Conservation (phyloP, 75 land plant genomes). For the Selaginella moellendorffii region DNA sequence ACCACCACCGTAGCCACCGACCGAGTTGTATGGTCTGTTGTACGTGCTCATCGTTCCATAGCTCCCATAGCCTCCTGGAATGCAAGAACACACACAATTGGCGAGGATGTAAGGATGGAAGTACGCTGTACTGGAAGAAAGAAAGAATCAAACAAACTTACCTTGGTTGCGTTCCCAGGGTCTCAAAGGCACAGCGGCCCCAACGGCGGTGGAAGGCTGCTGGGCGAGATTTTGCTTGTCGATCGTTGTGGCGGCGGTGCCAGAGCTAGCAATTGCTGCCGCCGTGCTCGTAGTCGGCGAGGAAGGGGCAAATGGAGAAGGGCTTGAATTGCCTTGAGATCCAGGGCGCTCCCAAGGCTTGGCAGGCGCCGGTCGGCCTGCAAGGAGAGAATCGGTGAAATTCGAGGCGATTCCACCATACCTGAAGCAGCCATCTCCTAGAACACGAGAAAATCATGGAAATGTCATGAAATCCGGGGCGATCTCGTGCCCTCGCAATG, state of each 20-base stretch:
- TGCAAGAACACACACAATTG: neutral
- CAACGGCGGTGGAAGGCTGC: neutral
- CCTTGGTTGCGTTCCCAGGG: neutral
- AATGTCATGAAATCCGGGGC: too few species aligned
- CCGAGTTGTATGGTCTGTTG: neutral
- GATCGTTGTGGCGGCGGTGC: neutral
- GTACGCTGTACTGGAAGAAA: neutral
- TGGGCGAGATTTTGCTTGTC: neutral
- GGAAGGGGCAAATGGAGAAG: neutral
- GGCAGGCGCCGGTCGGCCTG: neutral
- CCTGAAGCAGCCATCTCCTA: too few species aligned
- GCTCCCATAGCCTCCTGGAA: neutral
- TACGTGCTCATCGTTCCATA: neutral
- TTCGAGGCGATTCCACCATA: too few species aligned
- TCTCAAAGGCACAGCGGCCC: neutral
- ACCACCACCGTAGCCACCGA: neutral
- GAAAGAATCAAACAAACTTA: neutral
- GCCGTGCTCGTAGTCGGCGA: neutral
- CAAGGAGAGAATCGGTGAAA: neutral
- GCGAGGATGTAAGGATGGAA: neutral
- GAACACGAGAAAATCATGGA: too few species aligned
- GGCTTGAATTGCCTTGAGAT: neutral
- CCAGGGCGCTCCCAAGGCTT: neutral
- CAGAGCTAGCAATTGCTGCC: neutral
- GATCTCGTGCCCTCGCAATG: too few species aligned